phyloP scores from a whole-genome alignment of 768 basidiomycete species.

The Leucosporidium creatinivorum region DNA sequence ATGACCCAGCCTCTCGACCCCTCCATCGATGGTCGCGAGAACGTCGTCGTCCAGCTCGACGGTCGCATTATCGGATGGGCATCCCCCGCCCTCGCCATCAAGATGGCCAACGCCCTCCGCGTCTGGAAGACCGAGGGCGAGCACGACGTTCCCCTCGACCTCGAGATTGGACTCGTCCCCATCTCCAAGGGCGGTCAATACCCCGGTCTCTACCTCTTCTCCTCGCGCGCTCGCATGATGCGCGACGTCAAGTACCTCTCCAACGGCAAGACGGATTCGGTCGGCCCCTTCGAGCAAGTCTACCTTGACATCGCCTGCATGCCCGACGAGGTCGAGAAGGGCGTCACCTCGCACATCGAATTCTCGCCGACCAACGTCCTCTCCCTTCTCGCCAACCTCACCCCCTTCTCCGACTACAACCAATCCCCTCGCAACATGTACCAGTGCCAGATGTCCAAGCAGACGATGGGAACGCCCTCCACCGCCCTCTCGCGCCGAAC shows the following conservation, averaged over 20 bases:
- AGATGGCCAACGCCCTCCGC: conserved; percentile 75
- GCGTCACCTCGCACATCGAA: conserved; percentile 83
- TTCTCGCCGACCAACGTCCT: conserved; percentile 90
- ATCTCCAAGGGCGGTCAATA: conserved; percentile 89
- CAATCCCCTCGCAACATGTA: conserved; percentile 59
- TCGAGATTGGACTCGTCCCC: conserved; percentile 89
- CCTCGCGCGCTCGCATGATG: conserved; percentile 88
- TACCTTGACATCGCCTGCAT: conserved; percentile 97
- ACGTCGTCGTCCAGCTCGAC: conserved; percentile 87
- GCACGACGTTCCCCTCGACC: conserved; percentile 75
- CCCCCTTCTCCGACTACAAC: conserved; percentile 99
- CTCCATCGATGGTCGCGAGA: conserved; percentile 69
- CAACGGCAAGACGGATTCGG: conserved; percentile 78
- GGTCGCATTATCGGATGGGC: conserved; percentile 94
- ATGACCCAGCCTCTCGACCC: conserved; percentile 86
- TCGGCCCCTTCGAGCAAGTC: conserved; percentile 96
- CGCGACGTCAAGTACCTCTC: conserved; percentile 84
- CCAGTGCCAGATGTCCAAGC: conserved; percentile 87
- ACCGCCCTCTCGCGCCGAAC: conserved; percentile 85
- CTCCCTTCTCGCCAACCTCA: conserved; percentile 92
- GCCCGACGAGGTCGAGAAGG: conserved; percentile 68
- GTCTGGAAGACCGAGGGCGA: conserved; percentile 89
- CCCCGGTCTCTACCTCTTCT: conserved; percentile 89
- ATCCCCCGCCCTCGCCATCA: conserved; percentile 59
- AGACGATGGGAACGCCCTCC: conserved; percentile 97